phyloP scores from a whole-genome alignment of 495 filamentous ascomycete species.

The Aspergillus wentii region DNA sequence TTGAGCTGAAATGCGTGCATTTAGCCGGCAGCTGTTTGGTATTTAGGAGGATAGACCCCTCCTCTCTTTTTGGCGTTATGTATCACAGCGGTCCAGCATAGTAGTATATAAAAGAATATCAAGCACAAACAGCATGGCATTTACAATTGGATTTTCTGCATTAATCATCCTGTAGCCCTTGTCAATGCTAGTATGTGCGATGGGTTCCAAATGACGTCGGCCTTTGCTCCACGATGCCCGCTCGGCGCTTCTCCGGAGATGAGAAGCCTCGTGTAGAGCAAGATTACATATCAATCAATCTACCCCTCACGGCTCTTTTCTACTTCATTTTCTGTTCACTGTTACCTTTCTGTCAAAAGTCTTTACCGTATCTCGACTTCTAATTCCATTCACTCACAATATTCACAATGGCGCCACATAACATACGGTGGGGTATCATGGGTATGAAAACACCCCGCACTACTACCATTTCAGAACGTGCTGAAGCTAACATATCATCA shows the following conservation, averaged over 20 bases:
- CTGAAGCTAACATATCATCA: constrained; percentile 11
- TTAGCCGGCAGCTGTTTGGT: constrained; percentile 15
- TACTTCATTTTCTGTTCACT: background rate
- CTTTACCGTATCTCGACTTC: background rate
- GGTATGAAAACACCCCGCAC: constrained; percentile 28
- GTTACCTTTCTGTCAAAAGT: background rate
- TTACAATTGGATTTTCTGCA: too few species aligned
- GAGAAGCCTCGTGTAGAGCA: too few species aligned
- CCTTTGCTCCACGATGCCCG: too few species aligned
- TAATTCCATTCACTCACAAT: background rate
- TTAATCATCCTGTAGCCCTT: too few species aligned
- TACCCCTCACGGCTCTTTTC: background rate
- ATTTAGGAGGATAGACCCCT: background rate
- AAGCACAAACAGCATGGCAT: too few species aligned
- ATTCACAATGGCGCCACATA: constrained; percentile 47
- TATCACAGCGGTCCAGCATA: background rate
- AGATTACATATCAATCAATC: too few species aligned
- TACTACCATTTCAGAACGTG: background rate
- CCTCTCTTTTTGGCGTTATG: too few species aligned
- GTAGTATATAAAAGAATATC: too few species aligned
- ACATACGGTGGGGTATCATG: constrained; percentile 75
- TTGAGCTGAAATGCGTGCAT: constrained; percentile 10
- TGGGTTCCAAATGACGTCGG: too few species aligned
- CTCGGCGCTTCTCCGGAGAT: too few species aligned
- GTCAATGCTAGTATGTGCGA: too few species aligned